Evolutionary conservation across 768 basidiomycete genomes (phyloP).

Genomic region (Podaxis rugospora): DNA sequence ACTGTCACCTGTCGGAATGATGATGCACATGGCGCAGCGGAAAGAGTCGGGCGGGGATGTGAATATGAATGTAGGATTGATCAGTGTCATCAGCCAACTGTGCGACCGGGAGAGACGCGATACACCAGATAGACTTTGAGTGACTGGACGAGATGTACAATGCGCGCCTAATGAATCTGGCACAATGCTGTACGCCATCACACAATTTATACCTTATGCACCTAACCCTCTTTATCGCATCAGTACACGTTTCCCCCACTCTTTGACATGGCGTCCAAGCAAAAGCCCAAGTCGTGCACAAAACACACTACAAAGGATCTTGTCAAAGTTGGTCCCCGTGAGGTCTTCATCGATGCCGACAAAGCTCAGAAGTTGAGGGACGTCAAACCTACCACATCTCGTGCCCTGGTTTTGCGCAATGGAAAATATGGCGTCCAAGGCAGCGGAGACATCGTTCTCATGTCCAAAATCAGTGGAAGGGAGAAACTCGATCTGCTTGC

Average conservation of each 20-base stretch:
- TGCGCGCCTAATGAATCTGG: too few relatives aligned
- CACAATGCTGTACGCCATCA: too few relatives aligned
- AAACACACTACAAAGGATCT: slow-evolving; percentile 9
- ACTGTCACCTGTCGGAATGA: neutral
- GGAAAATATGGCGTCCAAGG: slow-evolving; percentile 71
- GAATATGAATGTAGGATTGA: neutral
- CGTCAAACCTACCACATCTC: slow-evolving; percentile 60
- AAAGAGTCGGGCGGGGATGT: neutral
- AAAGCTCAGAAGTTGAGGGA: slow-evolving; percentile 10
- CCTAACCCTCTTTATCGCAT: neutral
- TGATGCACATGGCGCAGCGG: neutral
- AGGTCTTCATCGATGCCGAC: slow-evolving; percentile 13
- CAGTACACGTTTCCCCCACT: neutral
- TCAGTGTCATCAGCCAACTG: too few relatives aligned
- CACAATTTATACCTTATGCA: neutral
- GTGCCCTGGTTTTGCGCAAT: slow-evolving; percentile 70
- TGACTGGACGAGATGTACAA: too few relatives aligned
- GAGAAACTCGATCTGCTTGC: slow-evolving; percentile 80
- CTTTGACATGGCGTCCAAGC: slow-evolving; percentile 21
- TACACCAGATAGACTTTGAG: too few relatives aligned
- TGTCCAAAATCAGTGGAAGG: slow-evolving; percentile 62
- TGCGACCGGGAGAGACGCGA: too few relatives aligned
- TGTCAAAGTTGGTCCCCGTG: slow-evolving; percentile 13
- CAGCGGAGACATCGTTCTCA: slow-evolving; percentile 59
- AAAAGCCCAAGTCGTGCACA: slow-evolving; percentile 2